Base-by-base conservation (phyloP, 805 yeast species). In the Blastobotrys attinorum region DNA sequence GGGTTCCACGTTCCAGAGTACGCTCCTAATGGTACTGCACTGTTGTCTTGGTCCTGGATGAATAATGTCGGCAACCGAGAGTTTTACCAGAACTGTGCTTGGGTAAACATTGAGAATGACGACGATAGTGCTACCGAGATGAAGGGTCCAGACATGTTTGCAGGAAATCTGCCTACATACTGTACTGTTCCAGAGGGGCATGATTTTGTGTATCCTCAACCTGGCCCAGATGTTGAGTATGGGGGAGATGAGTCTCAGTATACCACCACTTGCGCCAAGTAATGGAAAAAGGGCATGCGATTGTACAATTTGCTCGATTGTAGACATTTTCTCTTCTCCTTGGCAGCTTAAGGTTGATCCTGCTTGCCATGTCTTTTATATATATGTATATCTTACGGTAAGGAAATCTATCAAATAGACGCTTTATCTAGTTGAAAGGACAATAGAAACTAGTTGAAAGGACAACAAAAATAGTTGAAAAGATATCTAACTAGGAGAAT, bases 11-110 rank as follows among this genome's bases (percentile, higher is more conserved):
- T 53, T 15, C 57, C 57, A 3, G 25, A 23, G 7, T 20, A 39
- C 5, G 55, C 55, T 13, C 57, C 57, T 10, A 31, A 37, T 6
- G 57, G 57, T 18, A 40, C 41, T 18, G 57, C 57, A 8, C 43
- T 53, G 13, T 25, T 53, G 16, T 43, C 54, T 2, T 53, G 57
- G 57, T 40, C 45, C 16, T 53, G 57, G 57, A 50, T 53, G n/a
- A 42, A 35, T 32, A 36, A 47, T 21, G 40, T 41, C 16, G 57
- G 57, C 1, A 50, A 51, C 38, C 47, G 57, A 6, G 56, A 52
- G 31, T 44, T 46, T 17, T 52, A 52, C 27, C 54, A 51, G 27
- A 52, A 52, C 35, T 52, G 56, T 29, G 56, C 56, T 4, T 52
- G 56, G 56, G 50, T 52, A 10, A 42, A 46, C 21, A 45, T 52